phyloP scores from a whole-genome alignment of 208 protist species.

The Leishmania gerbilli region DNA sequence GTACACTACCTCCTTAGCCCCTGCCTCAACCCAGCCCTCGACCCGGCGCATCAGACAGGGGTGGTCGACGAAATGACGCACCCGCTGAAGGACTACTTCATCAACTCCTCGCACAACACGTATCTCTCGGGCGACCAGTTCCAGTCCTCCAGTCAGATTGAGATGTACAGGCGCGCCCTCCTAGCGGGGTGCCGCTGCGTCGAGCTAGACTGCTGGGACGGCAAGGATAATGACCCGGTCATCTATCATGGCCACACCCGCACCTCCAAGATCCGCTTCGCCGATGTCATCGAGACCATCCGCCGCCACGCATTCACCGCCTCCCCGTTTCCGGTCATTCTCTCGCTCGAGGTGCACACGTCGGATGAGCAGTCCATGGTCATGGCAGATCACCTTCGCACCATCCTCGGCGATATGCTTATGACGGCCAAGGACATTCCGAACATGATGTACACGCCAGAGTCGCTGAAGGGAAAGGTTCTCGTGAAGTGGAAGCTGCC shows the following conservation, averaged over 20 bases:
- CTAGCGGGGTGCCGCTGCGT: constrained; percentile 79
- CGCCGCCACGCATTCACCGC: constrained; percentile 58
- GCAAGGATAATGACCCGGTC: constrained; percentile 63
- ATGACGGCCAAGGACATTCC: constrained; percentile 37
- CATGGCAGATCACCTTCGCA: constrained; percentile 67
- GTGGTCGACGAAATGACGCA: constrained; percentile 82
- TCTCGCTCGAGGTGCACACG: constrained; percentile 86
- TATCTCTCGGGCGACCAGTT: constrained; percentile 95
- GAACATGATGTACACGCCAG: constrained; percentile 44
- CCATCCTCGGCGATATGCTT: constrained; percentile 56
- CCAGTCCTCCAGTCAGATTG: constrained; percentile 35
- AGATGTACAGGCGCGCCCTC: constrained; percentile 73
- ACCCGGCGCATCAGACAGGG: constrained; percentile 16
- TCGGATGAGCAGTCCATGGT: constrained; percentile 48
- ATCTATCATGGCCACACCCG: constrained; percentile 86
- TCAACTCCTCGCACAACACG: constrained; percentile 95
- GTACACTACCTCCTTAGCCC: constrained; percentile 39
- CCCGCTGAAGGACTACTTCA: constrained; percentile 89
- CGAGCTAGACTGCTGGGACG: constrained; percentile 88
- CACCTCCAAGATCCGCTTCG: constrained; percentile 76
- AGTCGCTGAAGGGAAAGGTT: constrained; percentile 54
- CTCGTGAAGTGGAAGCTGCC: constrained; percentile 68
- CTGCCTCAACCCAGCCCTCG: constrained; percentile 38
- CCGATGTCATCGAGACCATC: constrained; percentile 57
- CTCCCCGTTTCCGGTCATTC: constrained; percentile 79